These are phyloP conservation scores for Saccharomyces hybrid DNA, from an alignment of 1,139 yeast species.

Conservation along the genomic window DNA sequence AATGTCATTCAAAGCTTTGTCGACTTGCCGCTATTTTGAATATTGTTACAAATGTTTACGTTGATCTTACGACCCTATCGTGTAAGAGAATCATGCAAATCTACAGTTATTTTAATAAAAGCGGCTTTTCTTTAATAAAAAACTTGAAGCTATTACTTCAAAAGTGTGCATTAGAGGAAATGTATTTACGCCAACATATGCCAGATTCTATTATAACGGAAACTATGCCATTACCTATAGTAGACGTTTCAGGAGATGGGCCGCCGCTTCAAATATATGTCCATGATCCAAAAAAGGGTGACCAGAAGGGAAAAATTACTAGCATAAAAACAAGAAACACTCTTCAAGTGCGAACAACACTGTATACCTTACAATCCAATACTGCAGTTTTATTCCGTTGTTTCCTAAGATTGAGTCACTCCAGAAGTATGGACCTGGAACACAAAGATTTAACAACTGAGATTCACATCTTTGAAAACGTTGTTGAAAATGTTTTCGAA, in stretches of 20 bases:
- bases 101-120: constrained; percentile 38
- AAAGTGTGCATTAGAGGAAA: constrained; percentile 52
- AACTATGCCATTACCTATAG: constrained; percentile 34
- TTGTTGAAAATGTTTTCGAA: constrained; percentile 17
- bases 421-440: constrained; percentile 20
- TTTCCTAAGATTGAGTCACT: constrained; percentile 25
- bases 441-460: constrained; percentile 18
- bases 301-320: constrained; percentile 37
- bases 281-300: constrained; percentile 25
- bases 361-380: constrained; percentile 45
- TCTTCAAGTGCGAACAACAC: constrained; percentile 46
- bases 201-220: constrained; percentile 44
- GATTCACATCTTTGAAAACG: constrained; percentile 25
- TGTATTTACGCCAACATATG: constrained; percentile 39
- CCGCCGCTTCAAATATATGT: constrained; percentile 35
- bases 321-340: constrained; percentile 56
- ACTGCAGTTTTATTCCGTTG: constrained; percentile 34
- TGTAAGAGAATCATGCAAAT: constrained; percentile 43
- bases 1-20: constrained; percentile 32
- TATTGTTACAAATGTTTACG: constrained; percentile 46
- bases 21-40: constrained; percentile 38
- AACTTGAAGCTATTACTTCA: constrained; percentile 41
- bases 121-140: constrained; percentile 33
- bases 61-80: constrained; percentile 45
- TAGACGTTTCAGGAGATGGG: constrained; percentile 15